Percentiles rank a stretch among this genome's conserved stretches.
These are phyloP conservation scores for Neoscytalidium dimidiatum DNA, from an alignment of 2,329 filamentous ascomycete genomes.

Conservation along the genomic window DNA sequence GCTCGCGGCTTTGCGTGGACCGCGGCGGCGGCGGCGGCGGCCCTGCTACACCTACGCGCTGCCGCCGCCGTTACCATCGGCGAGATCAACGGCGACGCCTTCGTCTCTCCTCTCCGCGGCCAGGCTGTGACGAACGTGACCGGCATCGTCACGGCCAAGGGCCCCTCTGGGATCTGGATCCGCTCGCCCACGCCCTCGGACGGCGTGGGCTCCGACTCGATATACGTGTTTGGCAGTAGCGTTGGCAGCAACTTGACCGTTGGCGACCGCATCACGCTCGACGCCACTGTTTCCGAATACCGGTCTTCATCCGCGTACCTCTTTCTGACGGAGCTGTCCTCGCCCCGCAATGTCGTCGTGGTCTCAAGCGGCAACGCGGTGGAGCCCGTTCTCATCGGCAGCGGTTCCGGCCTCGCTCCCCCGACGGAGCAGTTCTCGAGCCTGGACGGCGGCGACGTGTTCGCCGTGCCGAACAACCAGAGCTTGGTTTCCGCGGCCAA, in stretches of 20 bases:
- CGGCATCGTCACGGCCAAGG: conserved; percentile 66
- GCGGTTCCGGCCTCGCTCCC: conserved; percentile 53
- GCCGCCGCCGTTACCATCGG: conserved; percentile 27
- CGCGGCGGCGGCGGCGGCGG: background rate
- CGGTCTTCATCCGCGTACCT: conserved; percentile 59
- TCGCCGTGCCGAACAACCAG: conserved; percentile 64
- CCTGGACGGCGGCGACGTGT: conserved; percentile 67
- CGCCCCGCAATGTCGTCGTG: conserved; percentile 56
- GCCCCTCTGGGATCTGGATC: conserved; percentile 64
- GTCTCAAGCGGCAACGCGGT: conserved; percentile 58
- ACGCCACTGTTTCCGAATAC: conserved; percentile 62
- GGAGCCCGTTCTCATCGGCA: conserved; percentile 62
- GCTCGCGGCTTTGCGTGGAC: background rate
- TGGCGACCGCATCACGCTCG: conserved; percentile 64
- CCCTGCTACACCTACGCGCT: background rate
- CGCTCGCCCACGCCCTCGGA: conserved; percentile 60
- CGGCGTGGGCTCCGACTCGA: conserved; percentile 60
- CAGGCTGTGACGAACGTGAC: conserved; percentile 60
- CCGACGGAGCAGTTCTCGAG: conserved; percentile 63
- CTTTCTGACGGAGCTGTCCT: conserved; percentile 64
- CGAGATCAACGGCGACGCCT: conserved; percentile 67
- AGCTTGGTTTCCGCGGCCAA: conserved; percentile 61
- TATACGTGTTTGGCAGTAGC: conserved; percentile 64
- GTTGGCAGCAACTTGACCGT: conserved; percentile 56
- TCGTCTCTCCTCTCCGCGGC: conserved; percentile 62